Conservation (phyloP, 495 filamentous ascomycete species). For the Neurospora sublineolata region DNA sequence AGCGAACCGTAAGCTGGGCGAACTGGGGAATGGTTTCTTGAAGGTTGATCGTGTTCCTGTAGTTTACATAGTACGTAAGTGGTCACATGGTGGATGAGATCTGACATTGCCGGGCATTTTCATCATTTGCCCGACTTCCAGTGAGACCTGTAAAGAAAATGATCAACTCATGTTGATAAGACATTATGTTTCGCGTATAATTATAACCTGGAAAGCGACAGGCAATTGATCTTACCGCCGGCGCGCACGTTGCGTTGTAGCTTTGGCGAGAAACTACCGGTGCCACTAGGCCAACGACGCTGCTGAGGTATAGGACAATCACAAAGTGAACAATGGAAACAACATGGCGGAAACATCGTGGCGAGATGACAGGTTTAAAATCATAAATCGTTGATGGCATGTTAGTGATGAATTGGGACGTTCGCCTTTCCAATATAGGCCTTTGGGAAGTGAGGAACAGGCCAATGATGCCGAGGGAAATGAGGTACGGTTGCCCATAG, state of each 20-base stretch:
- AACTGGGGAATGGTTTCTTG: not conserved
- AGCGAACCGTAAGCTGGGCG: not conserved
- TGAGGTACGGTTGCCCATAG: not conserved
- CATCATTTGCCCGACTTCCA: not conserved
- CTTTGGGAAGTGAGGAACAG: not conserved
- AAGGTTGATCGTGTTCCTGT: not conserved
- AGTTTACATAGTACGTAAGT: not conserved
- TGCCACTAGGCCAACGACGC: not conserved
- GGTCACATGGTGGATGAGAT: not conserved
- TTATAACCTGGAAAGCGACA: not conserved
- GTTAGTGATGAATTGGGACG: not conserved
- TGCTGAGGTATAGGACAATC: not conserved
- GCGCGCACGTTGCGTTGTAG: not conserved
- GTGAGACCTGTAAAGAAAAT: not conserved
- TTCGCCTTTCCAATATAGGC: not conserved
- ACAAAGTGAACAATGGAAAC: not conserved
- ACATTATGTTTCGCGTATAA: not conserved
- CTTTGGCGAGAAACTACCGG: not conserved
- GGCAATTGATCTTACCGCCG: not conserved
- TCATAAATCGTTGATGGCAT: not conserved
- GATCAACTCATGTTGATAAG: not conserved
- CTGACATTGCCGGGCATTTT: not conserved
- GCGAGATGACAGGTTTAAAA: not conserved
- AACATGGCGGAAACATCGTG: not conserved
- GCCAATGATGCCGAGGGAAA: not conserved